Evolutionary conservation across 2,329 filamentous ascomycete genomes (phyloP).

Genomic region (Trichoderma atrobrunneum): DNA sequence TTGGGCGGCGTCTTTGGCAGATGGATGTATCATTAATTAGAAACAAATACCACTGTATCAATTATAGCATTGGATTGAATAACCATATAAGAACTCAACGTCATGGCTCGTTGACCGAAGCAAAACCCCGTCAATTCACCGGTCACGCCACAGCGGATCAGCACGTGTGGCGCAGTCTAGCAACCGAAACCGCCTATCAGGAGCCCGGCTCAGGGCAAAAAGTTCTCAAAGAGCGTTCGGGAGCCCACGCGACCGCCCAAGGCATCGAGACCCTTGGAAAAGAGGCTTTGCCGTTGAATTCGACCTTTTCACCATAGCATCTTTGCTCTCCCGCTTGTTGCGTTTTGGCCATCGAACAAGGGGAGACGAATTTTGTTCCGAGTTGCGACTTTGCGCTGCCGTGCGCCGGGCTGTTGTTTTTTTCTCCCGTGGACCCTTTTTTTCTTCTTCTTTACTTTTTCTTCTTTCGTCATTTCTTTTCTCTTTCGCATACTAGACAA

Average conservation of each 20-base stretch:
- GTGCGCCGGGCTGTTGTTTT: background rate
- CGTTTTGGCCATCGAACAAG: background rate
- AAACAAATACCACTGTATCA: background rate
- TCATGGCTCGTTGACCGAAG: background rate
- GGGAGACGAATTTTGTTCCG: background rate
- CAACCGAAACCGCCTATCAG: background rate
- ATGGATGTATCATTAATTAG: background rate
- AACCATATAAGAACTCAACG: background rate
- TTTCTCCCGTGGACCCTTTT: background rate
- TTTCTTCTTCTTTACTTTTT: background rate
- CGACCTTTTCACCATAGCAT: background rate
- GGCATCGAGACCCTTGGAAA: slow-evolving; percentile 4
- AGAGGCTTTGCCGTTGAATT: background rate
- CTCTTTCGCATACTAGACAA: background rate
- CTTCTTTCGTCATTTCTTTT: background rate
- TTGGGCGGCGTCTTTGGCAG: background rate
- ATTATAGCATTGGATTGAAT: background rate
- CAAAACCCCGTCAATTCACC: slow-evolving; percentile 3
- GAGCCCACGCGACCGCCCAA: slow-evolving; percentile 11
- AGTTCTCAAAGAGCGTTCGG: slow-evolving; percentile 3
- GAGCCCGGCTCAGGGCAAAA: slow-evolving; percentile 8
- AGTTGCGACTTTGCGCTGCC: slow-evolving; percentile 1
- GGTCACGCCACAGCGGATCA: slow-evolving; percentile 14
- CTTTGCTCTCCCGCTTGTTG: background rate
- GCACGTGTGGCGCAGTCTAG: slow-evolving; percentile 3